Percentiles rank a stretch among this genome's conserved stretches.
Conservation (phyloP, 2,329 filamentous ascomycete species). For the Colletotrichum sidae region DNA sequence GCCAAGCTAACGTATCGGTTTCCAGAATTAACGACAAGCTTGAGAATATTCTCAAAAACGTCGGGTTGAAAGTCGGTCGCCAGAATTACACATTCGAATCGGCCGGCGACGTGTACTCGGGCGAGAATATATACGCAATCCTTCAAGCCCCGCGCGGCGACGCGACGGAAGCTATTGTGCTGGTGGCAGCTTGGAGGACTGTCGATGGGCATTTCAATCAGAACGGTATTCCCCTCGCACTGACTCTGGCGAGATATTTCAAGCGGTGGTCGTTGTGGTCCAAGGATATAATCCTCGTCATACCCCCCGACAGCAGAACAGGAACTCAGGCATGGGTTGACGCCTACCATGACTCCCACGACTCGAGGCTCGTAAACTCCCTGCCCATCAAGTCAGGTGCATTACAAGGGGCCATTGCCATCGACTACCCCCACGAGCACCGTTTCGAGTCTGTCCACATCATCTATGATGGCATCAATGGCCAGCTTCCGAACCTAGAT, state of each 20-base stretch:
- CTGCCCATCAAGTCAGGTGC: conserved; percentile 92
- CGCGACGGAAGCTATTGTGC: conserved; percentile 95
- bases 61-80: conserved; percentile 87
- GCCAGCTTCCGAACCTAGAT: conserved; percentile 94
- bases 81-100: conserved; percentile 90
- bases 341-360: conserved; percentile 93
- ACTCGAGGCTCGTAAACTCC: conserved; percentile 75
- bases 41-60: conserved; percentile 78
- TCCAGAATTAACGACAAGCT: conserved; percentile 75
- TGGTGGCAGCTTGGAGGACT: conserved; percentile 90
- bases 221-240: conserved; percentile 85
- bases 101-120: conserved; percentile 77
- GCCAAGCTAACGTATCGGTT: neutral
- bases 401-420: conserved; percentile 90
- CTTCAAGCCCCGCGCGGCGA: conserved; percentile 94
- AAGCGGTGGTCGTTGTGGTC: conserved; percentile 99
- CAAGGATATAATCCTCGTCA: conserved; percentile 94
- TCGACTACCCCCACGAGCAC: conserved; percentile 89
- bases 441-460: conserved; percentile 91
- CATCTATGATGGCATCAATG: conserved; percentile 95
- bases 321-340: conserved; percentile 98
- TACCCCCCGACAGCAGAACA: conserved; percentile 88
- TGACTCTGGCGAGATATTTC: conserved; percentile 94
- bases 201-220: conserved; percentile 82
- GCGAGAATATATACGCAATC: conserved; percentile 94